Conservation (phyloP, 2,329 filamentous ascomycete genomes). For the Pseudopyrenochaeta lycopersici region DNA sequence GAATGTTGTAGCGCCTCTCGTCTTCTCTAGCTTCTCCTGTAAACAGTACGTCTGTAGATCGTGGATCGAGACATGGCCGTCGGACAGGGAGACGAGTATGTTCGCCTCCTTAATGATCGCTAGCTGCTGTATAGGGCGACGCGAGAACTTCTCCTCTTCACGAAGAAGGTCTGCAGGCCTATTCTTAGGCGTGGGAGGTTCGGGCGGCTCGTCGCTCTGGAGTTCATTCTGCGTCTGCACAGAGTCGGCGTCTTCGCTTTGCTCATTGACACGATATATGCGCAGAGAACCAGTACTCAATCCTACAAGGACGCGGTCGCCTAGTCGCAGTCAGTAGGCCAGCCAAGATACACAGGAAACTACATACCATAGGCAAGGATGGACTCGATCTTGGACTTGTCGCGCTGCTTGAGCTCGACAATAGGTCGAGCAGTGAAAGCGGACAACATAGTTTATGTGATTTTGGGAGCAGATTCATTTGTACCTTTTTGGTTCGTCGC, state of each 20-base stretch:
- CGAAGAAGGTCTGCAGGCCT: conserved; percentile 81
- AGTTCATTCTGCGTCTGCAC: conserved; percentile 40
- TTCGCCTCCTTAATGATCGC: conserved; percentile 96
- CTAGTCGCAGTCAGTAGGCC: conserved; percentile 54
- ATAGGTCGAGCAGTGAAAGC: conserved; percentile 96
- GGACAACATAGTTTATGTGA: conserved; percentile 76
- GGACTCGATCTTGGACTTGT: conserved; percentile 97
- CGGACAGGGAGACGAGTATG: conserved; percentile 88
- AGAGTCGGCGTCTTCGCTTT: conserved; percentile 53
- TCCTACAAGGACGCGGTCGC: conserved; percentile 90
- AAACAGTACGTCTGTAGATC: conserved; percentile 86
- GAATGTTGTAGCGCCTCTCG: conserved; percentile 88
- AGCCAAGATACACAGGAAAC: conserved; percentile 1
- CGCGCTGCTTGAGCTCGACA: conserved; percentile 93
- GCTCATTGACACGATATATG: conserved; percentile 89
- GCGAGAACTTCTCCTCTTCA: conserved; percentile 93
- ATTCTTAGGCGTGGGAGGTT: conserved; percentile 43
- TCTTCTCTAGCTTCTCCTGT: conserved; percentile 80
- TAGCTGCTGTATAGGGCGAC: conserved; percentile 88
- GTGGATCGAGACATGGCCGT: conserved; percentile 87
- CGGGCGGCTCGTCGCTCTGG: conserved; percentile 54
- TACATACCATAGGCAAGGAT: conserved; percentile 84
- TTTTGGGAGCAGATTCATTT: conserved; percentile 16
- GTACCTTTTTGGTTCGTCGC: conserved; percentile 17
- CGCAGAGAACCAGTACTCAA: conserved; percentile 88